These are phyloP conservation scores for Candida silvicultrix DNA, from an alignment of 805 yeast species.

Conservation along the genomic window DNA sequence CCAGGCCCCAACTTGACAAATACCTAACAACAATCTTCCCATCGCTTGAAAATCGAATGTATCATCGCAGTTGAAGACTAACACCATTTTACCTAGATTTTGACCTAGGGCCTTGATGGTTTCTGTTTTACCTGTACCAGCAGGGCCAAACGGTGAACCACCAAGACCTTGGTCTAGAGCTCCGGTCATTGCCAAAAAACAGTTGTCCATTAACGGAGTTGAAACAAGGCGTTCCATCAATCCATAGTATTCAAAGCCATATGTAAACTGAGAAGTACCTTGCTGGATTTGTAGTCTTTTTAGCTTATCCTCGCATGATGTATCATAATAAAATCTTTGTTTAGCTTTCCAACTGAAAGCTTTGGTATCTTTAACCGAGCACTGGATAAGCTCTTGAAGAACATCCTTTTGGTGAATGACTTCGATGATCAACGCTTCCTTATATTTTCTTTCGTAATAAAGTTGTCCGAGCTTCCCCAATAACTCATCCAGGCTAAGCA, in stretches of 20 bases:
- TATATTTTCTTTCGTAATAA: constrained; percentile 24
- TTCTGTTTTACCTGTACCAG: constrained; percentile 97
- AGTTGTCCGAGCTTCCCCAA: constrained; percentile 8
- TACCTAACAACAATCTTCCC: constrained; percentile 69
- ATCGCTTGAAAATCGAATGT: constrained; percentile 76
- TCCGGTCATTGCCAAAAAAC: constrained; percentile 64
- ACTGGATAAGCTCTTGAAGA: constrained; percentile 14
- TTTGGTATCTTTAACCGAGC: constrained; percentile 5
- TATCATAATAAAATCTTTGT: constrained; percentile 41
- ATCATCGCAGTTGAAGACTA: constrained; percentile 91
- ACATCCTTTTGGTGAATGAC: constrained; percentile 51
- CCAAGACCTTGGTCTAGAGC: constrained; percentile 72
- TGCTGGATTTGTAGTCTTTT: constrained; percentile 41
- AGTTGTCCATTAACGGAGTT: constrained; percentile 63
- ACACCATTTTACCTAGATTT: constrained; percentile 70
- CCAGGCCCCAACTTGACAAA: constrained; percentile 85
- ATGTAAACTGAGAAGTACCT: constrained; percentile 41
- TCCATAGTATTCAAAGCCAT: constrained; percentile 84
- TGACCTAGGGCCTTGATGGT: constrained; percentile 79
- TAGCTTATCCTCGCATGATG: constrained; percentile 20
- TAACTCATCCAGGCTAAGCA: background rate
- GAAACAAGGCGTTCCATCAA: constrained; percentile 64
- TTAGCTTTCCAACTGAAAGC: constrained; percentile 43
- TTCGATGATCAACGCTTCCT: constrained; percentile 64
- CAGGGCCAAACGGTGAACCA: constrained; percentile 93